Base-by-base conservation (phyloP, 768 basidiomycete species). In the Leccinum arenicola region DNA sequence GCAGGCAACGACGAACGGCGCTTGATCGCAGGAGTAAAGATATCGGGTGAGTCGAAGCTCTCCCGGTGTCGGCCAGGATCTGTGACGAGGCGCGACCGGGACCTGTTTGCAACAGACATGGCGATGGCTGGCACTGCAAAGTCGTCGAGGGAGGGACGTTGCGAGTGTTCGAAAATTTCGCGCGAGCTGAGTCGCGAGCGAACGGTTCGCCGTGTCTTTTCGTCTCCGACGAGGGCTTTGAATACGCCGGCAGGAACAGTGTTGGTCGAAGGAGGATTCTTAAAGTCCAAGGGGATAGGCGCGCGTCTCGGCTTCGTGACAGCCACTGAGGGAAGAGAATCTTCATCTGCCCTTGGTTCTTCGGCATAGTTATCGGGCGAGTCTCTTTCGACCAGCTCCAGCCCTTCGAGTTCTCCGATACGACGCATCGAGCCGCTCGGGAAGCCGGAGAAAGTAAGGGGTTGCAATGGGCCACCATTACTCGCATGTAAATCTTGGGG, bases 171-270 rank as follows among this genome's bases (percentile, higher is more conserved):
- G 66, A 85, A 88, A 52, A 85, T 79, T 60, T 93, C 92, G 48
- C 83, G 82, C 10, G 90, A 92, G 69, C 83, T 78, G 58, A 92
- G 79, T 38, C 90, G 80, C 21, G 91, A 92, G 50, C 89, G 87
- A n/a, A 90, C 88, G 49, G 78, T 78, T 49, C 84, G 78, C 57
- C 89, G 82, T 2, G 87, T 86, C 48, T 86, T 80, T 61, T 89
- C 89, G 49, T 92, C 89, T 19, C 67, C 68, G 27, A 81, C 85
- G 52, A 91, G 78, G 11, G 89, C 88, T 75, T 93, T 93, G 82
- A 94, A 94, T 57, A 93, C 68, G 2, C 90, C 90, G 35, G 92
- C 92, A 19, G 92, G 92, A 9, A 93, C 87, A 6, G 89, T 93
- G 65, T 90, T 91, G 35, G 77, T 84, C 15, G 81, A 81, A 12